A percentile compares a stretch with the other conserved stretches of the same genome.
Conservation (phyloP, 2,329 filamentous ascomycete genomes). For the Cytospora mali region DNA sequence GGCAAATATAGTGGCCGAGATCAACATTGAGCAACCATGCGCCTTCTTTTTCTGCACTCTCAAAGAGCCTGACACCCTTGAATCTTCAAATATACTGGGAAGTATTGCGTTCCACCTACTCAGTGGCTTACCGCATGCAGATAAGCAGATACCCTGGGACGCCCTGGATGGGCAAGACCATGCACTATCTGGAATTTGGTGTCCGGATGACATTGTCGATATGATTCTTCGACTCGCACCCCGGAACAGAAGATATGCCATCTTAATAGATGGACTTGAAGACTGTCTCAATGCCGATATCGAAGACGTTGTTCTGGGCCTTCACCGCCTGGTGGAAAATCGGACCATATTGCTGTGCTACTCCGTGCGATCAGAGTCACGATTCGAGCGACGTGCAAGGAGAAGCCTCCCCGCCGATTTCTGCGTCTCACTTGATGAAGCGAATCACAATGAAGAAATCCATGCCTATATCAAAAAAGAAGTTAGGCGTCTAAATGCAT, state of each 20-base stretch:
- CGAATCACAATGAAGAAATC: background rate
- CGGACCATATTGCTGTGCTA: conserved; percentile 6
- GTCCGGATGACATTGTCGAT: conserved; percentile 3
- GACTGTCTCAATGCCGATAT: background rate
- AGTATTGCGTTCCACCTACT: conserved; percentile 16
- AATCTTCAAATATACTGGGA: background rate
- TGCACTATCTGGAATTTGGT: background rate
- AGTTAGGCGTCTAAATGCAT: background rate
- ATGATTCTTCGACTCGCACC: conserved; percentile 3
- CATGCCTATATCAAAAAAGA: conserved; percentile 5
- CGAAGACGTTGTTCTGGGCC: background rate
- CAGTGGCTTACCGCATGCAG: background rate
- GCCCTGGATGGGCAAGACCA: background rate
- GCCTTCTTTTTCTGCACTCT: conserved; percentile 11
- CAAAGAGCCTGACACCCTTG: conserved; percentile 5
- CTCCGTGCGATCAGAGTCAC: conserved; percentile 7
- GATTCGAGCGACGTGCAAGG: background rate
- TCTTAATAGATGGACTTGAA: conserved; percentile 5
- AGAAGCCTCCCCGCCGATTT: background rate
- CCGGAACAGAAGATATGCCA: background rate
- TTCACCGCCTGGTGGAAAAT: background rate
- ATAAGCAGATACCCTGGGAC: background rate
- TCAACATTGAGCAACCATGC: background rate
- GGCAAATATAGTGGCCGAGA: conserved; percentile 13
- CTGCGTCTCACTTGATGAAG: background rate